These are phyloP conservation scores for Solanum corneliomulleri DNA, from an alignment of 257 asterid species.

Conservation along the genomic window DNA sequence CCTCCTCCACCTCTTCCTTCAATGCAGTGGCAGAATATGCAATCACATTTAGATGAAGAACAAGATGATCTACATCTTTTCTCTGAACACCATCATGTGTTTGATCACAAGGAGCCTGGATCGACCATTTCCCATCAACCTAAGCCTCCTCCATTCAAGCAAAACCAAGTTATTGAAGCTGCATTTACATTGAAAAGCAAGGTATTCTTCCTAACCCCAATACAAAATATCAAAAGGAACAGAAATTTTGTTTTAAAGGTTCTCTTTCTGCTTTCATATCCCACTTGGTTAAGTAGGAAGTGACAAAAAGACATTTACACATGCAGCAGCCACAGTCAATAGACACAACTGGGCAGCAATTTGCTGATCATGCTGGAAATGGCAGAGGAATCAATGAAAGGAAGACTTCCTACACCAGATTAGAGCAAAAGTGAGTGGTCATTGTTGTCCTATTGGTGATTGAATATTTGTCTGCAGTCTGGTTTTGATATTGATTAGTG, in stretches of 20 bases:
- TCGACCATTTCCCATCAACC: slow-evolving; percentile 55
- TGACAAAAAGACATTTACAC: slow-evolving; percentile 1
- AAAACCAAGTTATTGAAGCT: slow-evolving; percentile 30
- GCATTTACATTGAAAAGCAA: slow-evolving; percentile 32
- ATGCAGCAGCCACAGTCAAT: slow-evolving; percentile 30
- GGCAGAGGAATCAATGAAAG: slow-evolving; percentile 40
- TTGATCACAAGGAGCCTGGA: slow-evolving; percentile 26
- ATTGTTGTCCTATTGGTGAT: not conserved
- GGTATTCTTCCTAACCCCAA: slow-evolving; percentile 19
- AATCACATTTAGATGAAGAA: slow-evolving; percentile 14
- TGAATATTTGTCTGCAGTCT: not conserved
- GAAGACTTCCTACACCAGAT: slow-evolving; percentile 90
- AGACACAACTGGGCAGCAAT: slow-evolving; percentile 25
- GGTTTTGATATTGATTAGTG: not conserved
- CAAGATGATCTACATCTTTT: slow-evolving; percentile 14
- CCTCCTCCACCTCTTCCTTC: slow-evolving; percentile 72
- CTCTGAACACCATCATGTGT: slow-evolving; percentile 21
- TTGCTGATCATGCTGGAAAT: slow-evolving; percentile 14
- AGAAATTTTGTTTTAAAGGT: not conserved
- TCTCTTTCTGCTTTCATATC: not conserved
- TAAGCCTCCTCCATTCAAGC: slow-evolving; percentile 57
- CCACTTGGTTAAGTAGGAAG: not conserved
- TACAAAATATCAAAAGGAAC: not conserved
- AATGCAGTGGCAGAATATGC: slow-evolving; percentile 38
- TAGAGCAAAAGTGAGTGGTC: slow-evolving; percentile 64